A percentile compares a stretch with the other conserved stretches of the same genome.
phyloP scores from a whole-genome alignment of 495 filamentous ascomycete genomes.

The Aspergillus wentii region DNA sequence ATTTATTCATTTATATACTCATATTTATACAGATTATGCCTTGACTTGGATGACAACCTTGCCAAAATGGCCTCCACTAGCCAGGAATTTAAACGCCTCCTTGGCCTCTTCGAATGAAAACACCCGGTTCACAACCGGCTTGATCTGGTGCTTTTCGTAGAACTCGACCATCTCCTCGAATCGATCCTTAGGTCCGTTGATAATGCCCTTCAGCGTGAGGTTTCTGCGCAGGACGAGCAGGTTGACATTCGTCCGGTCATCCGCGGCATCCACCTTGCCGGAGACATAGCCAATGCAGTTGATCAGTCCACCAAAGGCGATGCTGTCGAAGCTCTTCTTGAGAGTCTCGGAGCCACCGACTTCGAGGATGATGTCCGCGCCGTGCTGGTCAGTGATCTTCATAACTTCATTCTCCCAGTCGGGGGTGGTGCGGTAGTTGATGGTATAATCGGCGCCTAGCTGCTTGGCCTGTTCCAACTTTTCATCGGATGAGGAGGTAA shows the following conservation, averaged over 20 bases:
- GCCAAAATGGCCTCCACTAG: slow-evolving; percentile 68
- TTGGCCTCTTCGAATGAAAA: slow-evolving; percentile 52
- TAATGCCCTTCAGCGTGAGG: slow-evolving; percentile 55
- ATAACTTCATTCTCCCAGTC: slow-evolving; percentile 70
- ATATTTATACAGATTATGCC: background rate
- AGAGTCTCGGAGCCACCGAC: slow-evolving; percentile 59
- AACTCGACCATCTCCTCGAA: slow-evolving; percentile 59
- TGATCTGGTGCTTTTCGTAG: slow-evolving; percentile 56
- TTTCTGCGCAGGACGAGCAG: slow-evolving; percentile 44
- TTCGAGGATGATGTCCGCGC: slow-evolving; percentile 68
- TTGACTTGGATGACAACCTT: slow-evolving; percentile 63
- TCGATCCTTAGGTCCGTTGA: slow-evolving; percentile 54
- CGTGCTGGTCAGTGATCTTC: slow-evolving; percentile 50
- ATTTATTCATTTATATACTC: too few species aligned
- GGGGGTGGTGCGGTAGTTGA: slow-evolving; percentile 65
- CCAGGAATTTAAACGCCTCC: slow-evolving; percentile 51
- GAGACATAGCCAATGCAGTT: slow-evolving; percentile 63
- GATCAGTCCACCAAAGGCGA: slow-evolving; percentile 64
- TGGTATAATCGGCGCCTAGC: slow-evolving; percentile 47
- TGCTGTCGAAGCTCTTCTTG: slow-evolving; percentile 55
- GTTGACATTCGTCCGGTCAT: slow-evolving; percentile 41
- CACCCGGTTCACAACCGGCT: slow-evolving; percentile 57
- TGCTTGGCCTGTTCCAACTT: slow-evolving; percentile 62
- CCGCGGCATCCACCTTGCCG: slow-evolving; percentile 45
- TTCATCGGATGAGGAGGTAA: slow-evolving; percentile 65